A percentile compares a stretch with the other conserved stretches of the same genome.
These are phyloP conservation scores for Micractinium sp. DNA, from an alignment of 139 green algal genomes.

Conservation along the genomic window DNA sequence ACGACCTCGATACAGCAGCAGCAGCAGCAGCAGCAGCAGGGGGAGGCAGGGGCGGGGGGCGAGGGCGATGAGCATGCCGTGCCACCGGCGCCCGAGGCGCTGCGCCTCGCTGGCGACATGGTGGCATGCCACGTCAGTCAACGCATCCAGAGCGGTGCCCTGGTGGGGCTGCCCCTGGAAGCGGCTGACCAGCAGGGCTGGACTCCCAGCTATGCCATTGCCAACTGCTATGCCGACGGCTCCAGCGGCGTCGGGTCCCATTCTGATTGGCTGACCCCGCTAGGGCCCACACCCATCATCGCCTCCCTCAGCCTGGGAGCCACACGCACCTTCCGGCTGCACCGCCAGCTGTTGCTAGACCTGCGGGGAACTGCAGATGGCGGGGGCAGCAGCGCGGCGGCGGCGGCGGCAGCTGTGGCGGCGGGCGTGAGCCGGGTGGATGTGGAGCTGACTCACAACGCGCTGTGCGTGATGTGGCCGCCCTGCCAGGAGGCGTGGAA, in stretches of 20 bases:
- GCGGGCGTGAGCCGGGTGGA: constrained; percentile 13
- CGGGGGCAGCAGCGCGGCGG: neutral
- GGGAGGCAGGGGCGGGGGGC: neutral
- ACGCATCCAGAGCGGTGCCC: neutral
- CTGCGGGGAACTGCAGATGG: neutral
- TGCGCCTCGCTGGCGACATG: neutral
- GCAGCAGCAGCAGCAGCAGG: too few species aligned
- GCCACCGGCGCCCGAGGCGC: neutral
- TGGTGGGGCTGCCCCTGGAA: constrained; percentile 7
- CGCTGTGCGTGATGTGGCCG: constrained; percentile 44
- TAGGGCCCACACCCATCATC: constrained; percentile 47
- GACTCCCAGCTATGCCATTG: constrained; percentile 28
- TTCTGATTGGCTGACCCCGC: constrained; percentile 44
- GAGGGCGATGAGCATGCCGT: neutral
- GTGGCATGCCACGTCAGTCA: constrained; percentile 1
- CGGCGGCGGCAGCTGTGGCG: neutral
- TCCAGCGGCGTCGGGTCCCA: constrained; percentile 23
- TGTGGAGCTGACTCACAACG: constrained; percentile 46
- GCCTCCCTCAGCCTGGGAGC: constrained; percentile 48
- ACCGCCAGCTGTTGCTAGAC: neutral
- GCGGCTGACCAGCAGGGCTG: constrained; percentile 27
- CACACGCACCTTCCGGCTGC: constrained; percentile 44
- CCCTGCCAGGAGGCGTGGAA: constrained; percentile 46
- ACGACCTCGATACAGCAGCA: too few species aligned
- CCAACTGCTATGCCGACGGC: constrained; percentile 44